Evolutionary conservation across 2,329 filamentous ascomycete species (phyloP).

Genomic region (Neocucurbitaria cava): DNA sequence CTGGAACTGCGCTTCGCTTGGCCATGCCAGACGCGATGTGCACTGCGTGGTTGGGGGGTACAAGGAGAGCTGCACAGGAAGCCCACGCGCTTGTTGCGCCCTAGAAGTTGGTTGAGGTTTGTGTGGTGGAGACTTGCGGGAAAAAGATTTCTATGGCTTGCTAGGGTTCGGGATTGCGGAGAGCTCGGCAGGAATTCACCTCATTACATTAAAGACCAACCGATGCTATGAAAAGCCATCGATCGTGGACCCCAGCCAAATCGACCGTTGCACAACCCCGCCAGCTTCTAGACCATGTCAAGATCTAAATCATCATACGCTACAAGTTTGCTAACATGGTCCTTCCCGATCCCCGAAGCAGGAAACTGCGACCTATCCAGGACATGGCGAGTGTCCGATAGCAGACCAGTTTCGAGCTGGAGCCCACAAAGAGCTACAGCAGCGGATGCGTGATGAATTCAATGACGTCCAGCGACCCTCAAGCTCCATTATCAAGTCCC

Average conservation of each 20-base stretch:
- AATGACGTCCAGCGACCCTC: not conserved
- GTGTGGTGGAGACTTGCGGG: not conserved
- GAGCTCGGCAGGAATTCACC: not conserved
- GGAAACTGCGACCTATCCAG: not conserved
- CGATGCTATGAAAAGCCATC: not conserved
- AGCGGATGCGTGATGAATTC: not conserved
- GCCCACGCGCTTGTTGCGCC: constrained; percentile 7
- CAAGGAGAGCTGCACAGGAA: constrained; percentile 2
- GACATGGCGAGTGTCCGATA: not conserved
- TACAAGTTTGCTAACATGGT: not conserved
- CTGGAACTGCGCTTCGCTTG: constrained; percentile 11
- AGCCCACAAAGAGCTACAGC: not conserved
- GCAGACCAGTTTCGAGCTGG: not conserved
- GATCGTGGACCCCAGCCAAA: not conserved
- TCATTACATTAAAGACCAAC: not conserved
- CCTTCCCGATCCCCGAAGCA: not conserved
- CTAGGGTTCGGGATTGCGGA: not conserved
- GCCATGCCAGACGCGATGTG: constrained; percentile 18
- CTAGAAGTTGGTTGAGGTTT: not conserved
- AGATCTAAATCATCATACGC: not conserved
- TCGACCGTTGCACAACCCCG: not conserved
- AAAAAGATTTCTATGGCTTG: not conserved
- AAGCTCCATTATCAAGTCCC: not conserved
- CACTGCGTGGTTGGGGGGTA: constrained; percentile 4
- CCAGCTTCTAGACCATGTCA: not conserved